Conservation (phyloP, 192 early-diverging fungal species). For the Umbelopsis sp. region DNA sequence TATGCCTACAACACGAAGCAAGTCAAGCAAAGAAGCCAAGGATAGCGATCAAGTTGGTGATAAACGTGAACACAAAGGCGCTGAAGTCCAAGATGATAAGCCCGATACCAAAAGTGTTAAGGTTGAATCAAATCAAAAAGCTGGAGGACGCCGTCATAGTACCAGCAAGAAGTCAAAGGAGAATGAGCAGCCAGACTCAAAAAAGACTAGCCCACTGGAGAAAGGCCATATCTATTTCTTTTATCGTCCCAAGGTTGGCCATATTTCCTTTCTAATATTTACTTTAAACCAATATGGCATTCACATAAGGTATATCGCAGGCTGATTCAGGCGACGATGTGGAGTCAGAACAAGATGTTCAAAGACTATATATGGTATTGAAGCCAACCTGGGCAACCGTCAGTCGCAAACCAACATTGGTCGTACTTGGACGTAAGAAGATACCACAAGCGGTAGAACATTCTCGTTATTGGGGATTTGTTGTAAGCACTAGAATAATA, state of each 20-base stretch:
- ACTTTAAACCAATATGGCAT: too few species aligned
- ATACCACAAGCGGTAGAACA: conserved; percentile 30
- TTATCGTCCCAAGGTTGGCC: conserved; percentile 44
- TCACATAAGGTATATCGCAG: neutral
- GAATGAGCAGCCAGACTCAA: neutral
- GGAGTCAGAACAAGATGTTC: conserved; percentile 39
- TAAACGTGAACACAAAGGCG: neutral
- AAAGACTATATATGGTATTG: conserved; percentile 44
- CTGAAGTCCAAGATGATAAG: neutral
- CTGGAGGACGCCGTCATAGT: neutral
- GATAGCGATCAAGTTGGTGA: neutral
- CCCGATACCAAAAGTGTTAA: neutral
- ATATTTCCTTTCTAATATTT: neutral
- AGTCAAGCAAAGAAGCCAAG: neutral
- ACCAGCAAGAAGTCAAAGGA: neutral
- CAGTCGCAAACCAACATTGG: conserved; percentile 17
- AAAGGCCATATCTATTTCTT: conserved; percentile 51
- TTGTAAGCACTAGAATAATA: conserved; percentile 23
- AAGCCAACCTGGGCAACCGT: conserved; percentile 28
- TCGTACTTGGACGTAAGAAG: conserved; percentile 40
- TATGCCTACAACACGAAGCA: conserved; percentile 5
- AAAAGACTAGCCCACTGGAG: conserved; percentile 23
- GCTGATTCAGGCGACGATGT: conserved; percentile 24
- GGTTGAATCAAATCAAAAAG: neutral
- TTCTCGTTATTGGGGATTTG: conserved; percentile 43